phyloP scores from a whole-genome alignment of 345 rosid species.

The Populus davidiana region DNA sequence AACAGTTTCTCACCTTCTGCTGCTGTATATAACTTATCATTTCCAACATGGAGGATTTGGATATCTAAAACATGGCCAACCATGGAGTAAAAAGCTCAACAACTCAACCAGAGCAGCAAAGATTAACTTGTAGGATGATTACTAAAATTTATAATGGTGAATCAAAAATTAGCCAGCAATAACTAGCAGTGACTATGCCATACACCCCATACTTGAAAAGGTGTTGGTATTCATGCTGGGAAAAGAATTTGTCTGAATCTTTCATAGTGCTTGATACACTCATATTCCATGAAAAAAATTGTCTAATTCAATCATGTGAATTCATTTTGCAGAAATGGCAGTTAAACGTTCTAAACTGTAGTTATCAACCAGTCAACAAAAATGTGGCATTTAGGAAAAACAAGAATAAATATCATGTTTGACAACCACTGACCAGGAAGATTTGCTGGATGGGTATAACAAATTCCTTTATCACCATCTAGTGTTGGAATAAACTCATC shows the following conservation, averaged over 20 bases:
- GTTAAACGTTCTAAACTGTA: not conserved
- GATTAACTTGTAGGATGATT: not conserved
- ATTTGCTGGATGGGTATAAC: constrained; percentile 84
- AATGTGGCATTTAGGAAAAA: not conserved
- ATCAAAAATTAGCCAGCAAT: not conserved
- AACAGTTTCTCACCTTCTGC: no score
- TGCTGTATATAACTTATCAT: no score
- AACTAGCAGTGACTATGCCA: not conserved
- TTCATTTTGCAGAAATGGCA: no score
- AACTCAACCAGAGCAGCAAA: not conserved
- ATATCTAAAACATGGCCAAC: not conserved
- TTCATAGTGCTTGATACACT: no score
- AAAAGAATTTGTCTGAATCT: not conserved
- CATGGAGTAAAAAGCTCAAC: not conserved
- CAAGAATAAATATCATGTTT: not conserved
- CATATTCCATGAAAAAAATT: not conserved
- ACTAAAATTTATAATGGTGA: not conserved
- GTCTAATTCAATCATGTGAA: not conserved
- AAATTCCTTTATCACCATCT: constrained; percentile 66
- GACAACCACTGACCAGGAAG: constrained; percentile 68
- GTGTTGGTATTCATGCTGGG: no score
- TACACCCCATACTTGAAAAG: not conserved
- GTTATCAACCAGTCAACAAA: not conserved
- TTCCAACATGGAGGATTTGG: not conserved
- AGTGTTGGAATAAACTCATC: constrained; percentile 73